These are phyloP conservation scores for Daldinia vernicosa DNA, from an alignment of 495 filamentous ascomycete genomes.

Conservation along the genomic window DNA sequence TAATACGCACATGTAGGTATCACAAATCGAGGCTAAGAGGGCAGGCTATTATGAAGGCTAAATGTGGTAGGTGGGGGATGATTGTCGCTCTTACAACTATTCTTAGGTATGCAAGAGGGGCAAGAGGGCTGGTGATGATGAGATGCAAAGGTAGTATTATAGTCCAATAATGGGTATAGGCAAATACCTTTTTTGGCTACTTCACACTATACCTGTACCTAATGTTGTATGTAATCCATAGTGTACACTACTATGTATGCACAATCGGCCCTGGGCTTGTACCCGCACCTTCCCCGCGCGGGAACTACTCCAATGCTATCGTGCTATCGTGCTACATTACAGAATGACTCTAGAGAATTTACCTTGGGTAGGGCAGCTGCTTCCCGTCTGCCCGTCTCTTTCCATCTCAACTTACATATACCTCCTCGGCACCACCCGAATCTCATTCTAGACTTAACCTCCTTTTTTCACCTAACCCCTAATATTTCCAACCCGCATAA, in stretches of 20 bases:
- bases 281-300: slow-evolving; percentile 43
- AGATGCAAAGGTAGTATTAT: slow-evolving; percentile 31
- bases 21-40: background rate
- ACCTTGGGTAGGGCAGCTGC: slow-evolving; percentile 6
- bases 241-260: slow-evolving; percentile 13
- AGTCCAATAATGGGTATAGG: slow-evolving; percentile 25
- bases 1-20: background rate
- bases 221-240: slow-evolving; percentile 11
- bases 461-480: background rate
- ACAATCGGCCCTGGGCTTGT: slow-evolving; percentile 25
- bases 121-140: slow-evolving; percentile 22
- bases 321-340: background rate
- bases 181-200: slow-evolving; percentile 11
- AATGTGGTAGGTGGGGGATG: slow-evolving; percentile 27
- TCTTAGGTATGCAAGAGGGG: slow-evolving; percentile 17
- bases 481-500: background rate
- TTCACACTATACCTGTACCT: too few species aligned
- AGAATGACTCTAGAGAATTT: slow-evolving; percentile 3
- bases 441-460: slow-evolving; percentile 6
- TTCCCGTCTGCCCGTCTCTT: slow-evolving; percentile 4
- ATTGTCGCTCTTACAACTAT: slow-evolving; percentile 23
- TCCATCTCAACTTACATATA: slow-evolving; percentile 30
- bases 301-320: slow-evolving; percentile 24
- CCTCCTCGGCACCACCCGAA: slow-evolving; percentile 19
- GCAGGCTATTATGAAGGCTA: slow-evolving; percentile 10